phyloP scores from a whole-genome alignment of 2,329 filamentous ascomycete genomes.

The Aspergillus vadensis region DNA sequence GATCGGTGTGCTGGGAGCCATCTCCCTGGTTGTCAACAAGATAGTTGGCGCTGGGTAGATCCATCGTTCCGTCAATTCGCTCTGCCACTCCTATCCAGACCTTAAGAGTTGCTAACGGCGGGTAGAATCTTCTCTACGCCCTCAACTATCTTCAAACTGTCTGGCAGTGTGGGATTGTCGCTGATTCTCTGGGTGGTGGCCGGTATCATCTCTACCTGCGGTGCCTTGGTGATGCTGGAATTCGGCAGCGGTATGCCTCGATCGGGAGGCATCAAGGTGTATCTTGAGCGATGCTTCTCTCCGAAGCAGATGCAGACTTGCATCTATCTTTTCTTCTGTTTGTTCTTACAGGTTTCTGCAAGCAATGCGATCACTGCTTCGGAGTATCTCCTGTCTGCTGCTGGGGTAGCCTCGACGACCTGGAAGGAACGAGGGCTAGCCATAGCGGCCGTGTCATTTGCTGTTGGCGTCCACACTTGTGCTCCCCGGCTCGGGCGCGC shows the following conservation, averaged over 20 bases:
- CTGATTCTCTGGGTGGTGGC: conserved; percentile 59
- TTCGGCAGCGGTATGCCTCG: conserved; percentile 50
- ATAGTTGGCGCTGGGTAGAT: conserved; percentile 25
- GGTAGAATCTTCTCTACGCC: conserved; percentile 54
- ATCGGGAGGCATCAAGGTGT: conserved; percentile 51
- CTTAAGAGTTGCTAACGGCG: not conserved
- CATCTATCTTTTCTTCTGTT: conserved; percentile 51
- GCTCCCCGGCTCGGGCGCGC: conserved; percentile 44
- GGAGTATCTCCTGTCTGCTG: conserved; percentile 28
- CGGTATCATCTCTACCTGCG: conserved; percentile 48
- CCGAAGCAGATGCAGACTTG: conserved; percentile 52
- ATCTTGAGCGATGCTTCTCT: conserved; percentile 51
- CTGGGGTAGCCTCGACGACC: conserved; percentile 23
- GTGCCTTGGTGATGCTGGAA: conserved; percentile 51
- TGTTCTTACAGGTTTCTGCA: conserved; percentile 39
- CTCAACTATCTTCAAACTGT: conserved; percentile 57
- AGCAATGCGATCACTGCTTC: conserved; percentile 29
- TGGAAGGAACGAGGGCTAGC: conserved; percentile 32
- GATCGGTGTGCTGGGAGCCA: conserved; percentile 23
- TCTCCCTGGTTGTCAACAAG: conserved; percentile 26
- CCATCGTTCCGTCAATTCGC: not conserved
- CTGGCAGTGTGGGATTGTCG: conserved; percentile 57
- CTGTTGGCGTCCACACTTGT: conserved; percentile 47
- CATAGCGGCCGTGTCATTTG: conserved; percentile 30
- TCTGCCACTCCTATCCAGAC: not conserved